Percentiles rank a stretch among this genome's conserved stretches.
Conservation (phyloP, 2,329 filamentous ascomycete species). For the Neoascochyta sp. region DNA sequence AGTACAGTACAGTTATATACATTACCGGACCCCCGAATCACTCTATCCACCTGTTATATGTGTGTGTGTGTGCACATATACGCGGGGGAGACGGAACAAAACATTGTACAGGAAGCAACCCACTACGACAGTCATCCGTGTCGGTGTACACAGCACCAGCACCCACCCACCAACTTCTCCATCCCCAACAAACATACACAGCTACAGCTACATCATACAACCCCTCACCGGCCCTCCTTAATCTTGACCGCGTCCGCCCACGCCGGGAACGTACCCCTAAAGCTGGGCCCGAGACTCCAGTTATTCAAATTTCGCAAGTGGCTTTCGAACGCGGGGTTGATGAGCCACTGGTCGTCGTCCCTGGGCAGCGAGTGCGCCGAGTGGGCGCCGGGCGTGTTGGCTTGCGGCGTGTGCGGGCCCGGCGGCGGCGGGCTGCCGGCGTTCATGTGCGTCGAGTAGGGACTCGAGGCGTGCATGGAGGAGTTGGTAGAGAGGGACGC, state of each 20-base stretch:
- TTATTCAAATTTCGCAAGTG: constrained; percentile 73
- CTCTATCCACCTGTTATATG: too few relatives aligned
- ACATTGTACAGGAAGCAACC: too few relatives aligned
- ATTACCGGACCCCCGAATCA: too few relatives aligned
- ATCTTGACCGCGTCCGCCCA: constrained; percentile 41
- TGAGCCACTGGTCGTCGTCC: constrained; percentile 61
- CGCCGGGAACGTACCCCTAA: constrained; percentile 62
- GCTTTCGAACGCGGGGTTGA: constrained; percentile 82
- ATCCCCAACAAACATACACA: too few relatives aligned
- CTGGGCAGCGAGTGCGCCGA: constrained; percentile 12
- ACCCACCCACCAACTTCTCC: too few relatives aligned
- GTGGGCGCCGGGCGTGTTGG: constrained; percentile 18
- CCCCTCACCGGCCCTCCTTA: constrained; percentile 22
- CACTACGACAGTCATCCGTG: too few relatives aligned
- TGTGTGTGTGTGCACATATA: too few relatives aligned
- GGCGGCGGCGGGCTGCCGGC: constrained; percentile 27
- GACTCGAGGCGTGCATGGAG: constrained; percentile 22
- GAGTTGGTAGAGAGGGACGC: constrained; percentile 19
- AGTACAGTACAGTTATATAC: too few relatives aligned
- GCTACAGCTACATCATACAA: background rate
- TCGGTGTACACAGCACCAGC: too few relatives aligned
- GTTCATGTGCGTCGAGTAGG: constrained; percentile 30
- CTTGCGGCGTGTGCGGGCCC: constrained; percentile 20
- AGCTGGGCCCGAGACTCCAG: constrained; percentile 73
- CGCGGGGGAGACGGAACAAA: too few relatives aligned